Evolutionary conservation across 2,329 filamentous ascomycete genomes (phyloP), one percentile per base, ranked within the genome.

Genomic region (Epichloe gansuensis): DNA sequence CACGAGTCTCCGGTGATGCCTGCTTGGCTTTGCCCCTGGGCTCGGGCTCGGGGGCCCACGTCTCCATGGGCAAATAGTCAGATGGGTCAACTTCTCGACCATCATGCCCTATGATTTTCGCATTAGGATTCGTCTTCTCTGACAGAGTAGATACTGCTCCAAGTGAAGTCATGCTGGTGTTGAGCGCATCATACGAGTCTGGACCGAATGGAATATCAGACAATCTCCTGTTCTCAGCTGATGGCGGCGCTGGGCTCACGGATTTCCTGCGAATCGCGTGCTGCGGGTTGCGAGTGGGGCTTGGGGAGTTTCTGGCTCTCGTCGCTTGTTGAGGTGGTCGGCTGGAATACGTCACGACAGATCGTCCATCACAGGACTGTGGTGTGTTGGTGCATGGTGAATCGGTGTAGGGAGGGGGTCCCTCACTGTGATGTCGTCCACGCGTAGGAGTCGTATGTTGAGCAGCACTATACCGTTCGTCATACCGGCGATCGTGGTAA

Each of bases 1-100:
- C 64, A 25, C 63, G 63, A 36, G 64, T 51, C 49, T 70, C 64
- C 51, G 61, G 55, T 1, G 63, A 58, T 17, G 61, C 54, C 48
- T 63, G 56, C 43, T 57, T 62, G 27, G 59, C 56, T 54, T 67
- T 67, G 27, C 59, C 57, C 54, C 67, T 67, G 2, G 76, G 74
- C 58, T 87, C 83, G 0, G 85, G 85, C 60, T 89, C 85, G 0
- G 85, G 85, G 2, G 85, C 85, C 85, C 85, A 89, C 1, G 80
- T 80, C 51, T 87, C 81, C 63, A 88, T 78, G 0, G 87, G 87
- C 13, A 90, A 73, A 62, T 90, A 86, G 64, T 91, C 87, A 0
- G 85, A 88, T 1, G 87, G 87, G 61, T 91, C 87, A 51, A 91
- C 77, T 60, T 89, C 84, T 51, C 84, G 76, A 6, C 87, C 87